phyloP scores from a whole-genome alignment of 129 eudicot species.

The Saposhnikovia divaricata region DNA sequence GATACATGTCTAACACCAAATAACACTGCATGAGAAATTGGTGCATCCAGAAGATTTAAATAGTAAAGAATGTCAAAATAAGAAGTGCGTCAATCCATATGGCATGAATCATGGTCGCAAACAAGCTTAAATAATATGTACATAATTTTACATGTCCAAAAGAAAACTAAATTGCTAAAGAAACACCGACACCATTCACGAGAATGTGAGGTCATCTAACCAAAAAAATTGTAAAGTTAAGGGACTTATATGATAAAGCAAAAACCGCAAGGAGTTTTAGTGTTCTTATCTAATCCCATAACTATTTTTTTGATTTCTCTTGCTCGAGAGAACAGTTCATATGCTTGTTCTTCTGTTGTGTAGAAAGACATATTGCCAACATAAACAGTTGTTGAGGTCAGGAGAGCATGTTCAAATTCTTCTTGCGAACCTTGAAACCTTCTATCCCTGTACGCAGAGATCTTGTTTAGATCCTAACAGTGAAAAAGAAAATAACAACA shows the following conservation, averaged over 20 bases:
- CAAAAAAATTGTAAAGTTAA: not conserved
- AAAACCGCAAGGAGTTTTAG: conserved; percentile 94
- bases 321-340: conserved; percentile 81
- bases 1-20: not conserved
- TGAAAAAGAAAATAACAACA: conserved; percentile 6
- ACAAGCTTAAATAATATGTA: not conserved
- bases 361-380: conserved; percentile 96
- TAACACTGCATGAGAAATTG: not conserved
- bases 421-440: conserved; percentile 93
- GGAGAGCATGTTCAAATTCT: conserved; percentile 84
- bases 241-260: too few relatives aligned
- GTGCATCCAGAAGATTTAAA: not conserved
- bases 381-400: conserved; percentile 66
- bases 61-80: not conserved
- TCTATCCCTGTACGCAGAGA: conserved; percentile 88
- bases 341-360: conserved; percentile 96
- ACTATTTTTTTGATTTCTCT: conserved; percentile 94
- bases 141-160: not conserved
- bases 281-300: conserved; percentile 95
- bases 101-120: not conserved
- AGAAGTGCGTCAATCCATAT: too few relatives aligned
- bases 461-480: conserved; percentile 68
- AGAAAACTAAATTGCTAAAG: not conserved
- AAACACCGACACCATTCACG: too few relatives aligned
- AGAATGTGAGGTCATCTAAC: too few relatives aligned